Conservation (phyloP, 148 eudicot species). For the Chenopodium formosanum region DNA sequence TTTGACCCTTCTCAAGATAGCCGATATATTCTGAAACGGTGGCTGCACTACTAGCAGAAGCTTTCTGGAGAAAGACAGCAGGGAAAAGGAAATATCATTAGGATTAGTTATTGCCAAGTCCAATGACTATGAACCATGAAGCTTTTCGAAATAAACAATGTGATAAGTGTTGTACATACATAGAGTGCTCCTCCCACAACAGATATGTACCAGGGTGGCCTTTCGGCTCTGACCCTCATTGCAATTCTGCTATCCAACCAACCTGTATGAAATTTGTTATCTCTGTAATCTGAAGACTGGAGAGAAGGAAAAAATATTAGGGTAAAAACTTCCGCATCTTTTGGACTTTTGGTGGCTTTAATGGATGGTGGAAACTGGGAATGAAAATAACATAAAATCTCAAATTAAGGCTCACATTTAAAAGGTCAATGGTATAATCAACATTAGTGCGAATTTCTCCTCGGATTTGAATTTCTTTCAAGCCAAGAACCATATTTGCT, state of each 20-base stretch:
- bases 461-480: slow-evolving; percentile 96
- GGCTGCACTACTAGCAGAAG: slow-evolving; percentile 95
- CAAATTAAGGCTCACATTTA: slow-evolving; percentile 60
- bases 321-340: not conserved
- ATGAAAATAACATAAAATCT: not conserved
- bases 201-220: slow-evolving; percentile 99
- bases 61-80: slow-evolving; percentile 63
- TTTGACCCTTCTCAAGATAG: slow-evolving; percentile 98
- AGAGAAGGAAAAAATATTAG: slow-evolving; percentile 20
- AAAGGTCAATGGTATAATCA: slow-evolving; percentile 90
- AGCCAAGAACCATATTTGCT: slow-evolving; percentile 98
- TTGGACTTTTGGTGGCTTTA: not conserved
- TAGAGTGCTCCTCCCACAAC: slow-evolving; percentile 98
- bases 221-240: slow-evolving; percentile 99
- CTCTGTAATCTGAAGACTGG: slow-evolving; percentile 88
- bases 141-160: not conserved
- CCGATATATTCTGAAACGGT: slow-evolving; percentile 94
- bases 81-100: slow-evolving; percentile 12
- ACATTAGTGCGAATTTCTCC: slow-evolving; percentile 99
- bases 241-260: slow-evolving; percentile 99
- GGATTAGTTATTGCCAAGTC: not conserved
- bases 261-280: slow-evolving; percentile 95
- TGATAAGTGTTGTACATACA: slow-evolving; percentile 48
- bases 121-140: not conserved
- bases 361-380: not conserved